Evolutionary conservation across 371 early-diverging fungal genomes (phyloP), one percentile per base, ranked within the genome.

Genomic region (Zychaea mexicana): DNA sequence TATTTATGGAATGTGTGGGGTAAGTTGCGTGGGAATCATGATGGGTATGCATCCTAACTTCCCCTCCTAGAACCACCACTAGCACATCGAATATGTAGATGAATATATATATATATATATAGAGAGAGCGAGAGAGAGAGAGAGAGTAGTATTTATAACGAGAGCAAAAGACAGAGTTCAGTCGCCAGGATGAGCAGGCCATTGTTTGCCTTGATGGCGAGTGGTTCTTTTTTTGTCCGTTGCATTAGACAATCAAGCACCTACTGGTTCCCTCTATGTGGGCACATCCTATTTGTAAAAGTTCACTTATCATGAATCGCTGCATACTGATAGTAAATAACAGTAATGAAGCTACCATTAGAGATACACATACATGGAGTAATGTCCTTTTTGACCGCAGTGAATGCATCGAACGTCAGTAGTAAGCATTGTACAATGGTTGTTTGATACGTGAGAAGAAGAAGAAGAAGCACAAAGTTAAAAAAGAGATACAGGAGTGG

Each of bases 401-500:
- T 79, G 79, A 57, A 79, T 74, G 57, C 79, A 79, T 57, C 79
- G 72, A 71, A 73, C 76, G 70, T 78, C 79, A 69, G 79, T 75
- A 27, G 24, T 33, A 12, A 13, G 12, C 24, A 1, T 54, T 32
- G 24, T 54, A 30, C n/a, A n/a, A n/a, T n/a, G n/a, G n/a, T 47
- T 45, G 19, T 5, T 45, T 7, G n/a, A 19, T 45, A 45, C 4
- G 17, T 7, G 45, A 6, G 17, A 22, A 26, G 24, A 49, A 49
- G 13, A 19, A 17, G 49, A 17, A 17, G 3, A 8, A 33, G 42
- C n/a, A 2, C 13, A 42, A 15, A 17, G 13, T 1, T 42, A 42
- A 5, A 42, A 42, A 42, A 42, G 2, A 42, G 42, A 12, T 12
- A n/a, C n/a, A n/a, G n/a, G n/a, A n/a, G n/a, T n/a, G n/a, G n/a